Base-by-base conservation (phyloP, 345 rosid genomes). In the Sisymbrium altissimum region DNA sequence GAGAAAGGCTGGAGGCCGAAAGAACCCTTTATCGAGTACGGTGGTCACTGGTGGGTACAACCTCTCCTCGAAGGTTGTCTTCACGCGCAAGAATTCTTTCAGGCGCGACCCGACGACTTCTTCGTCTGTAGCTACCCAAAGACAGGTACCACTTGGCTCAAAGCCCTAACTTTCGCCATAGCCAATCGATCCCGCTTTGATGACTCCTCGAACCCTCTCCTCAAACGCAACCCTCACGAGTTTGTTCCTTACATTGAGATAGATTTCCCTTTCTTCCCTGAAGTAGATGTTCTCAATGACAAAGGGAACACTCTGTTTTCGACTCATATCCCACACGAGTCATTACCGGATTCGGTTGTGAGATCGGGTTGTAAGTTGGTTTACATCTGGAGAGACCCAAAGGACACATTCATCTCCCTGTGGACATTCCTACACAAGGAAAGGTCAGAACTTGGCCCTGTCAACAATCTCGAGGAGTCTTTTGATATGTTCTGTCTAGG, bases 101-200 rank as follows among this genome's bases (percentile, higher is more conserved):
- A 36, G 46, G 75, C 78, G 0, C 64, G 78, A 14, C 69, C 78
- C 1, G 41, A 25, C n/a, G 80, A 80, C 65, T 29, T 76, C 73
- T 10, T 80, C n/a, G 57, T 76, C 7, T 80, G 80, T 46, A 76
- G 64, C 80, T 68, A 66, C 45, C 83, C 83, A 14, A 80, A 80
- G 59, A 72, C 75, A 6, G 83, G 83, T 30, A 80, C 81, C 39
- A 80, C 83, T 4, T 80, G 83, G 83, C 83, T 80, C 39, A 80
- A 76, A 36, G 78, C 83, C 36, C 3, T 80, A 10, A 76, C 78
- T 56, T 80, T 66, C 52, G 81, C 78, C 54, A 80, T 80, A 12
- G 71, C 41, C 10, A 62, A 80, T 18, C 74, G 80, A 4, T 54
- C 70, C 1, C 58, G 58, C 25, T 72, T 71, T 32, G 56, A 54